Base-by-base conservation (phyloP, 345 rosid genomes). In the Populus ilicifolia region DNA sequence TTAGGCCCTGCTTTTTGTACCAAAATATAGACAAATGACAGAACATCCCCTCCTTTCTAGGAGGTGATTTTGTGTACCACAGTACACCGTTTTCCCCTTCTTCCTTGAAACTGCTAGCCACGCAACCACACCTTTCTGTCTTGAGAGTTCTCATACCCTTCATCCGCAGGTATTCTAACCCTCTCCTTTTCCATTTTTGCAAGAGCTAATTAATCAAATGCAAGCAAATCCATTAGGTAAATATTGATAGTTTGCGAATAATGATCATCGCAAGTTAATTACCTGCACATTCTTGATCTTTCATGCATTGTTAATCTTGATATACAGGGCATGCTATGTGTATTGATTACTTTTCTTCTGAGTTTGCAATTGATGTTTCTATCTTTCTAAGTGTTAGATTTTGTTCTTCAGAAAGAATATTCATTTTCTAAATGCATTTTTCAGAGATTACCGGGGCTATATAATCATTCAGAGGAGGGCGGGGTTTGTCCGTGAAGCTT, bases 111-210 rank as follows among this genome's bases (percentile, higher is more conserved):
- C 65, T 70, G 73, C 56, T 67, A 41, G 54, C 70, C 71, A 52
- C 39, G 67, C 72, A 35, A 56, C 56, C 23, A 54, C 73, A 43
- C 30, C 54, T 14, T 72, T 50, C 82, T 67, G 75, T 75, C 70
- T 17, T 73, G 80, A 67, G 82, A 69, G 78, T 67, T 83, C 66
- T 29, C 43, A 73, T 18, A 18, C 66, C 36, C 67, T 71, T 73
- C 80, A 76, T 76, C 65, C 5, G 27, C 77, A 83, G 83, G 88
- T 87, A 71, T 62, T 76, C 16, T 59, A 21, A 27, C 20, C 70
- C n/a, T 23, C 52, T 27, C 6, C 39, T 12, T 64, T 46, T 33
- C 7, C 20, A 6, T 50, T 33, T 67, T 11, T 30, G 21, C 18
- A 36, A 48, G 2, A 8, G 1, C 4, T 35, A 23, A 21, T 29